A percentile compares a stretch with the other conserved stretches of the same genome.
These are phyloP conservation scores for Nakazawaea siamensis DNA, from an alignment of 805 yeast species.

Conservation along the genomic window DNA sequence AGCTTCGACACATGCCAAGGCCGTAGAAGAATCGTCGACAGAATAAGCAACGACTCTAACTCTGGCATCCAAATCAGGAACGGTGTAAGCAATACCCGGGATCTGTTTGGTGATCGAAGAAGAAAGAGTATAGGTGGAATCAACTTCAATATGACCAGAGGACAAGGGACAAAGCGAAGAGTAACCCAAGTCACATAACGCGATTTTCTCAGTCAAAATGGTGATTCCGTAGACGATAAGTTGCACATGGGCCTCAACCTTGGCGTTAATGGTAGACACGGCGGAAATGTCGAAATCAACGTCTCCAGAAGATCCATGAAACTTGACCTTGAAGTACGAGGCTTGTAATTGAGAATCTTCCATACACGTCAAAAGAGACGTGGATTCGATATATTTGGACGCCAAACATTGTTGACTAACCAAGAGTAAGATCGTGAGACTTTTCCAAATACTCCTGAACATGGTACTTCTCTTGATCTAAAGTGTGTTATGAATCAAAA, in stretches of 20 bases:
- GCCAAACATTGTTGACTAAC: too few species aligned
- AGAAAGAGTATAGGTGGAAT: conserved; percentile 37
- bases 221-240: conserved; percentile 78
- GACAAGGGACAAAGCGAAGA: conserved; percentile 72
- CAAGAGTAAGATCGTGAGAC: too few species aligned
- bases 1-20: conserved; percentile 91
- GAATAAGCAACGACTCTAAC: conserved; percentile 66
- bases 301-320: conserved; percentile 56
- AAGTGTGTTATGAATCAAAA: too few species aligned
- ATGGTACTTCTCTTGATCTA: too few species aligned
- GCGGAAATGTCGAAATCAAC: conserved; percentile 68
- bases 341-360: conserved; percentile 82
- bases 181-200: conserved; percentile 53
- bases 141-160: conserved; percentile 79
- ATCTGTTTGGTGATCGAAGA: conserved; percentile 37
- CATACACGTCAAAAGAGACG: conserved; percentile 88
- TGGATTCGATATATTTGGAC: conserved; percentile 25
- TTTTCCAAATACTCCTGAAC: too few species aligned
- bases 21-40: conserved; percentile 32
- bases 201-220: conserved; percentile 42
- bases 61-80: conserved; percentile 92
- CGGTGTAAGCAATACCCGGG: conserved; percentile 79
- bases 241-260: conserved; percentile 56
- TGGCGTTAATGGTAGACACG: conserved; percentile 66
- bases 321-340: conserved; percentile 67